Conservation (phyloP, 2,329 filamentous ascomycete species). For the Fusarium xyrophilum region DNA sequence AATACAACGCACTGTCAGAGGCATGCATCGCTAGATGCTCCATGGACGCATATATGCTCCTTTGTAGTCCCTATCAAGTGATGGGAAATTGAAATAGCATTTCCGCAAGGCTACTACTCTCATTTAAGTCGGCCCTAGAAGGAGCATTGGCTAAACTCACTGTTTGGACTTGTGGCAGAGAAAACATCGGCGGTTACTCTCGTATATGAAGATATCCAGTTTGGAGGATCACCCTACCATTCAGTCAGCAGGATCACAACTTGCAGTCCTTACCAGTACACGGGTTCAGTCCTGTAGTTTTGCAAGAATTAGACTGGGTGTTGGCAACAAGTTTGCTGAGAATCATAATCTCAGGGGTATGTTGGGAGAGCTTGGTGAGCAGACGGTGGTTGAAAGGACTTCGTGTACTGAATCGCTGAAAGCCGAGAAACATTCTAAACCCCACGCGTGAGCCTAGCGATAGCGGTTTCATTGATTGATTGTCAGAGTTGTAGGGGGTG, state of each 20-base stretch:
- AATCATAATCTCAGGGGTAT: not conserved
- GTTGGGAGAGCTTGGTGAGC: not conserved
- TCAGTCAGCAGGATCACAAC: conserved; percentile 24
- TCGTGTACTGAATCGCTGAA: not conserved
- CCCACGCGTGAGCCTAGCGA: not conserved
- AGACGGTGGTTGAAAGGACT: not conserved
- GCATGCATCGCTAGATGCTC: conserved; percentile 25
- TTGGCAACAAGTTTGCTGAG: not conserved
- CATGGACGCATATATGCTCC: not conserved
- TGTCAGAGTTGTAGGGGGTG: conserved; percentile 36
- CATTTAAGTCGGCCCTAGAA: not conserved
- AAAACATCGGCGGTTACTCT: not conserved
- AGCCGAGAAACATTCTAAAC: not conserved
- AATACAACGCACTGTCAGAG: not conserved
- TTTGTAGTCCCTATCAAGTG: not conserved
- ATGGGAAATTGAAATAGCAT: not conserved
- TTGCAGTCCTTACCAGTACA: conserved; percentile 30
- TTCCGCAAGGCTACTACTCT: not conserved
- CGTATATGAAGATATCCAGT: not conserved
- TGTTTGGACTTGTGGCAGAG: not conserved
- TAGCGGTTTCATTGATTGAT: conserved; percentile 16
- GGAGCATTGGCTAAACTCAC: not conserved
- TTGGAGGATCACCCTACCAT: conserved; percentile 9
- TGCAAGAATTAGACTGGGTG: not conserved
- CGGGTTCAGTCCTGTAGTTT: not conserved